Base-by-base conservation (phyloP, 176 grass and related monocot genomes). In the Poa pratensis region DNA sequence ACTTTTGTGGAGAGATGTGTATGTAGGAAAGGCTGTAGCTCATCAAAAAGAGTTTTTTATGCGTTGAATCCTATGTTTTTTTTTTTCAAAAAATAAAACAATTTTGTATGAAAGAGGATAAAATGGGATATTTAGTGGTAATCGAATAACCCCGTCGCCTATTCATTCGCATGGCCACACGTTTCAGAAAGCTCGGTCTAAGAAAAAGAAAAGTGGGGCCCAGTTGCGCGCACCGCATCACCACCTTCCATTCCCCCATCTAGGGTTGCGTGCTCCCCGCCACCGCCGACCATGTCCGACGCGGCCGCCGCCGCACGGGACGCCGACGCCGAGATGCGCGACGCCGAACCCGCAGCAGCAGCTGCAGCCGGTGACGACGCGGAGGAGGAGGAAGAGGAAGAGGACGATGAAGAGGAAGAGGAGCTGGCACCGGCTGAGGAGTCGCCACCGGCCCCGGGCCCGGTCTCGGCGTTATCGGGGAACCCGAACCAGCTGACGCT, bases 401-500 rank as follows among this genome's bases (percentile, higher is more conserved):
- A 28, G 1, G 84, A 76, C 0, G 73, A 61, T 3, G 84, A 78
- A 1, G 78, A 73, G 3, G 84, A 77, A 13, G 73, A 74, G 50
- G 83, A 86, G 7, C 40, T 39, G 26, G 34, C 87, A 23, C 78
- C 78, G 6, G 63, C 55, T 0, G 71, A 82, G 45, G 77, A 60
- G 61, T 57, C 77, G 48, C 24, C n/a, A n/a, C n/a, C 76, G 51
- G 85, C 27, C 35, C 86, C 75, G 62, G 84, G 27, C 28, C 90
- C 84, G 39, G 86, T 90, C 45, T 85, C 86, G 26, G 73, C 81
- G 40, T 77, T 92, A 55, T 39, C 96, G 4, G 83, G 57, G 20
- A 87, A 17, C 77, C 89, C 88, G 24, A 95, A 94, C 88, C 96
- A 98, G 89, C 69, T 98, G 35, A 98, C 93, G 54, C 91, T 98